Conservation (phyloP, 2,329 filamentous ascomycete species). For the Diaporthe caulivora region DNA sequence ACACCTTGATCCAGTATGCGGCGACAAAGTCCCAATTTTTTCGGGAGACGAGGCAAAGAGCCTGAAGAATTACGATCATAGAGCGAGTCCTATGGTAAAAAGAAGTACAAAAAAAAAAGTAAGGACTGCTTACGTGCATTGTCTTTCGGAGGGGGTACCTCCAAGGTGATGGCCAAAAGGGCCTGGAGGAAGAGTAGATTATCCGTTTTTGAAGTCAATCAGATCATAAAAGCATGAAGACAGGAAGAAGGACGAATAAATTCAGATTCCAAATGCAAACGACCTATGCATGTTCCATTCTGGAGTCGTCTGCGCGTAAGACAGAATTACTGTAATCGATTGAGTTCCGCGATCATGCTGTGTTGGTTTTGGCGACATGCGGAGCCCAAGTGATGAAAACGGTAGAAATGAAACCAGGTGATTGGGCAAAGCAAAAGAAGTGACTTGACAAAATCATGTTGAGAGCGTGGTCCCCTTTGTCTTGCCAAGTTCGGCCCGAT, state of each 20-base stretch:
- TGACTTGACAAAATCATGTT: neutral
- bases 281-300: too few relatives aligned
- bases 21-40: neutral
- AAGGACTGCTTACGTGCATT: neutral
- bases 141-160: neutral
- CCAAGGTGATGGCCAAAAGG: neutral
- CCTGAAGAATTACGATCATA: neutral
- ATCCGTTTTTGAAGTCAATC: neutral
- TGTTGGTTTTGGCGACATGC: neutral
- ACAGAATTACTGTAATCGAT: neutral
- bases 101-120: neutral
- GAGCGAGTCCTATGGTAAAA: neutral
- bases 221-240: neutral
- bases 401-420: neutral
- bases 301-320: neutral
- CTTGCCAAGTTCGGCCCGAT: neutral
- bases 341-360: neutral
- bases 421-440: neutral
- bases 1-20: neutral
- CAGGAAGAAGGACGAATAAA: neutral
- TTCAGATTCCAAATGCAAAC: too few relatives aligned
- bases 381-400: neutral
- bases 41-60: neutral
- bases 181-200: neutral
- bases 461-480: neutral